These are phyloP conservation scores for Hemisphaericaspora xylofermentans DNA, from an alignment of 1,139 yeast genomes.

Conservation along the genomic window DNA sequence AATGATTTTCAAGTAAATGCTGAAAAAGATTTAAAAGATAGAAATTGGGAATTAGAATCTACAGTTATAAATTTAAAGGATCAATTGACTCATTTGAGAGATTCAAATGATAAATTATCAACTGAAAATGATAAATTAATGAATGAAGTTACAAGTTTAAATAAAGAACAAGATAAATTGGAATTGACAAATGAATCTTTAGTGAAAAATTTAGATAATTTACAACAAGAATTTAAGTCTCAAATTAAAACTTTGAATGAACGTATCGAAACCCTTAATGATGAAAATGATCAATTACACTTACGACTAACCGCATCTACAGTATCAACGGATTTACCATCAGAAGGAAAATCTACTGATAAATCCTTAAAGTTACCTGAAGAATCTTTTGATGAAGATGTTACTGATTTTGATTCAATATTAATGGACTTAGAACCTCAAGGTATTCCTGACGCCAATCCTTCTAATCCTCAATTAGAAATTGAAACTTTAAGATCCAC, in stretches of 20 bases:
- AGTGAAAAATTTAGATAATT: conserved; percentile 33
- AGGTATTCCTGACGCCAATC: conserved; percentile 35
- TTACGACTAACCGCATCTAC: conserved; percentile 28
- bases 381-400: conserved; percentile 26
- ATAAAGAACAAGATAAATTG: conserved; percentile 51
- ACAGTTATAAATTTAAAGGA: conserved; percentile 52
- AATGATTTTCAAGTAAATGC: conserved; percentile 30
- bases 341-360: conserved; percentile 17
- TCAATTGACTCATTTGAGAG: conserved; percentile 31
- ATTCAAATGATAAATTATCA: conserved; percentile 31
- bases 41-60: conserved; percentile 77
- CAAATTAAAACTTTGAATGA: conserved; percentile 49
- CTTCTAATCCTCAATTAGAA: conserved; percentile 56
- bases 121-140: conserved; percentile 33
- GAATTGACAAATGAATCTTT: conserved; percentile 41
- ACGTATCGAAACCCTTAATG: conserved; percentile 57
- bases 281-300: conserved; percentile 60
- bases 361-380: conserved; percentile 14
- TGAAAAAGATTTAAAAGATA: conserved; percentile 59
- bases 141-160: conserved; percentile 27
- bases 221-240: conserved; percentile 31
- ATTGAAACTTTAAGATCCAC: conserved; percentile 68
- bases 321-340: neutral
- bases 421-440: conserved; percentile 31
- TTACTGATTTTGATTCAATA: conserved; percentile 35